A percentile compares a stretch with the other conserved stretches of the same genome.
phyloP scores from a whole-genome alignment of 208 protist genomes.

The Giardia duodenalis region DNA sequence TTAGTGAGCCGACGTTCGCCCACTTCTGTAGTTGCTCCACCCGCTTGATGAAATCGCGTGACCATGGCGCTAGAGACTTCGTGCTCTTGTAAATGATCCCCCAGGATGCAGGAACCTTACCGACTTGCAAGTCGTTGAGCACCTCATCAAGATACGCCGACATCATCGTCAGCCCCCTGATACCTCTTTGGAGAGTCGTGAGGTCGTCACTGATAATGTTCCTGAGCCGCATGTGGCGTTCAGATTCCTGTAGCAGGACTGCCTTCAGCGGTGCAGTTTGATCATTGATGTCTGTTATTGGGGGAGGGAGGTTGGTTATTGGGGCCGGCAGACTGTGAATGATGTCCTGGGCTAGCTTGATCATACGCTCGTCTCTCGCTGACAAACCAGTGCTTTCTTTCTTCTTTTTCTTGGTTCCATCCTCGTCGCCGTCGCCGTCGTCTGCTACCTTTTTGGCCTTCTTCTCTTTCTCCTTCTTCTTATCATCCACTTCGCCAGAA shows the following conservation, averaged over 20 bases:
- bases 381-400: not conserved
- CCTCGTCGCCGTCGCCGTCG: not conserved
- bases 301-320: constrained; percentile 45
- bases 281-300: not conserved
- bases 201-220: constrained; percentile 66
- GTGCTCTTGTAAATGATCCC: constrained; percentile 78
- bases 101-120: constrained; percentile 73
- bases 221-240: constrained; percentile 82
- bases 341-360: constrained; percentile 14
- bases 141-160: constrained; percentile 76
- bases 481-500: constrained; percentile 33
- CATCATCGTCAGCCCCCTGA: constrained; percentile 90
- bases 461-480: constrained; percentile 12
- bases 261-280: constrained; percentile 62
- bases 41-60: constrained; percentile 69
- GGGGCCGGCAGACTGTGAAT: constrained; percentile 38
- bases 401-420: not conserved
- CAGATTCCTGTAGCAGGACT: constrained; percentile 85
- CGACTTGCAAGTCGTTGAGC: constrained; percentile 65
- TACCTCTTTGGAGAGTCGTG: constrained; percentile 67
- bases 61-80: constrained; percentile 83
- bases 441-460: not conserved
- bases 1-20: constrained; percentile 51
- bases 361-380: constrained; percentile 25
- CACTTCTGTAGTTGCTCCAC: constrained; percentile 57